Evolutionary conservation across 2,329 filamentous ascomycete genomes (phyloP).

Genomic region (Neobulgaria alba): DNA sequence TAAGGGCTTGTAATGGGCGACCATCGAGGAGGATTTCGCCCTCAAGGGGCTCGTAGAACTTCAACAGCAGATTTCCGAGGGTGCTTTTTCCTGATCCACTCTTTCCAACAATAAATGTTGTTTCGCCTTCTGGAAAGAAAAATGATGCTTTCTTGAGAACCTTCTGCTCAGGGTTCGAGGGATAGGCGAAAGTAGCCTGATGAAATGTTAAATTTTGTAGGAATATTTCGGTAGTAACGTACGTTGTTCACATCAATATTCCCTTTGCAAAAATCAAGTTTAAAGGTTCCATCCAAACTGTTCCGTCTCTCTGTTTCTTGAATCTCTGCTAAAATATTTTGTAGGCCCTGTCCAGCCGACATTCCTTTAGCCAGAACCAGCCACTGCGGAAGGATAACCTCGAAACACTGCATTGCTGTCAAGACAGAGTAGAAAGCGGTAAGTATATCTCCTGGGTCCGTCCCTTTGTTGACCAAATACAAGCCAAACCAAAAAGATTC

Average conservation of each 20-base stretch:
- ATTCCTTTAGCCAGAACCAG: slow-evolving; percentile 72
- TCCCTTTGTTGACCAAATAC: slow-evolving; percentile 50
- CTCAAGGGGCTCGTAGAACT: slow-evolving; percentile 60
- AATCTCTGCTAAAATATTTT: slow-evolving; percentile 33
- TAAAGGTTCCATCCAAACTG: slow-evolving; percentile 26
- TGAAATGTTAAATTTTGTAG: slow-evolving; percentile 14
- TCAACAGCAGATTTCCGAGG: slow-evolving; percentile 67
- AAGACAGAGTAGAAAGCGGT: slow-evolving; percentile 82
- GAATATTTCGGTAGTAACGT: neutral
- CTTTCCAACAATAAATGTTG: slow-evolving; percentile 73
- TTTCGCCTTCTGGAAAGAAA: slow-evolving; percentile 61
- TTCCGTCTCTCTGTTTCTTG: slow-evolving; percentile 21
- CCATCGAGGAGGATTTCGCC: slow-evolving; percentile 66
- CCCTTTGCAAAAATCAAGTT: slow-evolving; percentile 45
- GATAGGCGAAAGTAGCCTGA: slow-evolving; percentile 77
- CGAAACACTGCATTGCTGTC: slow-evolving; percentile 65
- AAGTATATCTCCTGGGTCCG: slow-evolving; percentile 58
- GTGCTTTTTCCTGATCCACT: slow-evolving; percentile 95
- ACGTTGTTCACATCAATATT: slow-evolving; percentile 64
- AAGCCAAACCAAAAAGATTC: slow-evolving; percentile 86
- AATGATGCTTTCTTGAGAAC: slow-evolving; percentile 57
- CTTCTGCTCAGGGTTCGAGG: slow-evolving; percentile 51
- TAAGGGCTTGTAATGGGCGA: slow-evolving; percentile 48
- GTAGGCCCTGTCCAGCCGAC: slow-evolving; percentile 58
- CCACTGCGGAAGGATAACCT: slow-evolving; percentile 67